Base-by-base conservation (phyloP, 176 grass and related monocot genomes). In the Pharus latifolius region DNA sequence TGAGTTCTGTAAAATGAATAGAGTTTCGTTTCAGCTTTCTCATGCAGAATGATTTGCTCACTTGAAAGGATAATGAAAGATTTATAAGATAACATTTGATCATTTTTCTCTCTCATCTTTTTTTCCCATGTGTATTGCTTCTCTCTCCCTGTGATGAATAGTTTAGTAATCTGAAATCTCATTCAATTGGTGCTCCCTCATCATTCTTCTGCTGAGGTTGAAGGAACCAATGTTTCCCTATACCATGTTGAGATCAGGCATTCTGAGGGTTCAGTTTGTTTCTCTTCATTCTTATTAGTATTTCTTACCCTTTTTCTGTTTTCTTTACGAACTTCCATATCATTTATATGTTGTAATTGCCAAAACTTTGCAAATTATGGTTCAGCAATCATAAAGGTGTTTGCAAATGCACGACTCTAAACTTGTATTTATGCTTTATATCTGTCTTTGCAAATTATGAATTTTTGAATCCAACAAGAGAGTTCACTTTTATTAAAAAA, bases 121-220 rank as follows among this genome's bases (percentile, higher is more conserved):
- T 20, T 2, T 13, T 1, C 8, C 10, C 49, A 11, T 66, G 10
- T 17, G 2, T 61, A 34, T 44, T 48, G 4, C 4, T 25, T 68
- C 18, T 71, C 29, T 38, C 26, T 69, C 69, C 61, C 74, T 30
- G 24, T 87, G 84, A 87, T 78, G 84, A 82, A 15, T 40, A 73
- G 51, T 82, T 87, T 87, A 87, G 84, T 87, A 87, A 87, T 87
- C 74, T 47, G 79, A 87, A 68, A 37, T 33, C 15, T 47, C 14
- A 40, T 67, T 78, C 13, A 69, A 18, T 62, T 82, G 84, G 79
- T 82, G 79, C 84, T 87, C 84, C 79, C 79, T 87, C 53, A 16
- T 66, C 23, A 49, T 40, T 10, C 10, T 1, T 65, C 2, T 52
- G 46, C 13, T 72, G 53, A 72, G 75, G 75, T 74, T 78, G 67